Percentiles rank a stretch among this genome's conserved stretches.
Conservation (phyloP, 768 basidiomycete genomes). For the Pisolithus albus region DNA sequence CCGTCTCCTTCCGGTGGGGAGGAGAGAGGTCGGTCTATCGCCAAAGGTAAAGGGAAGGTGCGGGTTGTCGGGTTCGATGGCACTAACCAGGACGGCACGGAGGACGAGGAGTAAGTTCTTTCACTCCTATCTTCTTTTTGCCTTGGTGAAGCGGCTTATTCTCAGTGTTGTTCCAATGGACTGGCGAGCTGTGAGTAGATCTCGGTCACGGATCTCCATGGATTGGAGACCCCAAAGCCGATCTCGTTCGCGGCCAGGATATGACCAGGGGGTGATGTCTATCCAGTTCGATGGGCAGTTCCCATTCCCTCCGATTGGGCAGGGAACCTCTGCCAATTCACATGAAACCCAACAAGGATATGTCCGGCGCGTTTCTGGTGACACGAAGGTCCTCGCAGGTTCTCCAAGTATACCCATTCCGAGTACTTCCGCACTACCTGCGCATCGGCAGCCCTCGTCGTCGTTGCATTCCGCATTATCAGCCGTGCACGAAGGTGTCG, state of each 20-base stretch:
- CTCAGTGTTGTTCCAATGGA: slow-evolving; percentile 68
- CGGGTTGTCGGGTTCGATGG: slow-evolving; percentile 80
- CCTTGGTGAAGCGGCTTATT: slow-evolving; percentile 19
- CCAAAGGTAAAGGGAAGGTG: slow-evolving; percentile 75
- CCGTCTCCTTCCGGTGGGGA: slow-evolving; percentile 23
- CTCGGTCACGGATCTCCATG: slow-evolving; percentile 85
- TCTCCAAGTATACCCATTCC: slow-evolving; percentile 34
- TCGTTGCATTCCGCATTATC: slow-evolving; percentile 40
- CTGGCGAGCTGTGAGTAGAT: slow-evolving; percentile 88
- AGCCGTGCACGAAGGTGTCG: slow-evolving; percentile 40
- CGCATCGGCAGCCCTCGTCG: slow-evolving; percentile 42
- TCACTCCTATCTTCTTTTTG: slow-evolving; percentile 14
- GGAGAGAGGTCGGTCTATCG: slow-evolving; percentile 65
- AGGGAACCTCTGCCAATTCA: slow-evolving; percentile 9
- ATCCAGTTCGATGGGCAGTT: slow-evolving; percentile 36
- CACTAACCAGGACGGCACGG: slow-evolving; percentile 58
- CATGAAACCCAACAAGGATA: slow-evolving; percentile 24
- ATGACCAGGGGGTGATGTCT: slow-evolving; percentile 38
- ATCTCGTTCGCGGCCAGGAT: slow-evolving; percentile 65
- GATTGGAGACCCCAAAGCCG: slow-evolving; percentile 81
- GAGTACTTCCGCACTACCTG: slow-evolving; percentile 36
- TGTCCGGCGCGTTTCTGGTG: slow-evolving; percentile 16
- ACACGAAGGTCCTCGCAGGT: slow-evolving; percentile 13
- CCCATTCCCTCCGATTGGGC: slow-evolving; percentile 35
- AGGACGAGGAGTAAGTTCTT: slow-evolving; percentile 67